Evolutionary conservation across 345 rosid genomes (phyloP).

Genomic region (Anastatica hierochuntica): DNA sequence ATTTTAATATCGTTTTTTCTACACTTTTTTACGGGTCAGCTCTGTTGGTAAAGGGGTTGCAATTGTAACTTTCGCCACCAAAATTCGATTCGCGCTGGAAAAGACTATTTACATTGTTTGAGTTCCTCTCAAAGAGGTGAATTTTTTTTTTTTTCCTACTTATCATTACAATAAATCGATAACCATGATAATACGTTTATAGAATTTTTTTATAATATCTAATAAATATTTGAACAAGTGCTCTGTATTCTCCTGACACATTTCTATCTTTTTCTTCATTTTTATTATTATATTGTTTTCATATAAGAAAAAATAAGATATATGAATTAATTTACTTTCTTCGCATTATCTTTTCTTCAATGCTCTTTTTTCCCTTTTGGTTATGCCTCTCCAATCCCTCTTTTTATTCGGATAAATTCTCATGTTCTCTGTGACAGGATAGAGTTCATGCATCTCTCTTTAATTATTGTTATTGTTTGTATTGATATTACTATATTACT

Average conservation of each 20-base stretch:
- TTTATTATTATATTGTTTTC: constrained; percentile 15
- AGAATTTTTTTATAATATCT: constrained; percentile 6
- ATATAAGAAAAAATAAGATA: constrained; percentile 5
- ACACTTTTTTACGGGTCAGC: too few relatives aligned
- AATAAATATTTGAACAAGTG: constrained; percentile 26
- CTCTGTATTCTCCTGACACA: constrained; percentile 65
- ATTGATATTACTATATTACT: constrained; percentile 1
- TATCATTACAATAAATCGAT: neutral
- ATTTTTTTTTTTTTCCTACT: neutral
- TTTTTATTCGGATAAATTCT: constrained; percentile 44
- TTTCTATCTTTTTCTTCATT: constrained; percentile 28
- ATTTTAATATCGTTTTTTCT: too few relatives aligned
- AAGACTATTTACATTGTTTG: too few relatives aligned
- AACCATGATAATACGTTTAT: too few relatives aligned
- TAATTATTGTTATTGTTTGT: constrained; percentile 16
- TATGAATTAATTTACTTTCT: constrained; percentile 7
- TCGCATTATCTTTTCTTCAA: constrained; percentile 18
- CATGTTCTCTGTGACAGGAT: constrained; percentile 60
- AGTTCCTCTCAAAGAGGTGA: too few relatives aligned
- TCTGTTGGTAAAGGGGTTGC: too few relatives aligned
- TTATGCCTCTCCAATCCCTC: constrained; percentile 10
- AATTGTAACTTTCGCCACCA: too few relatives aligned
- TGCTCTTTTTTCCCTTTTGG: constrained; percentile 8
- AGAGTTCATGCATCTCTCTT: constrained; percentile 25
- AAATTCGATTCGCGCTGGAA: too few relatives aligned